Evolutionary conservation across 371 early-diverging fungal species (phyloP), one percentile per base, ranked within the genome.

Genomic region (Mucor irregularis): DNA sequence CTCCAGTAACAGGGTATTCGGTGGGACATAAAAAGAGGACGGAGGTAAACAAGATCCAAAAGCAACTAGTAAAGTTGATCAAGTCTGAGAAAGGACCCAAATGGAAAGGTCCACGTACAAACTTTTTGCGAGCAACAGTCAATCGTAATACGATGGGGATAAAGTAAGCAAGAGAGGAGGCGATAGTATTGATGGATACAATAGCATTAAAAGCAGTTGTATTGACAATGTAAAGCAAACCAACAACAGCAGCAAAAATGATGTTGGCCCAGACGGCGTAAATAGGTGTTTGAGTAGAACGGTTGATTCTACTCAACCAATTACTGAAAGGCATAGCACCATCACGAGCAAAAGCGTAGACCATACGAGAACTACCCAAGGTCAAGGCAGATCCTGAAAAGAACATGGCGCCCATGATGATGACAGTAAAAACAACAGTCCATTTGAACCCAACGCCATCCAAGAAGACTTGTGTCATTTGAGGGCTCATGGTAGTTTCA

Each of bases 261-360:
- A 73, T 60, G 26, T 73, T 73, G 25, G 58, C 56, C 73, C 73
- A 73, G 4, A 69, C 69, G 7, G 73, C 73, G 45, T 56, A 69
- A 5, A 73, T 56, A 2, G 73, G 73, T 16, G 67, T 68, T 13
- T 64, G 60, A 1, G 67, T 73, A 3, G 17, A 42, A 9, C n/a
- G 11, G 49, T 73, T 64, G 37, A 73, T 68, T n/a, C 59, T 51
- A 44, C 71, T 61, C 9, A 81, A 57, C 61, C 78, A 80, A 24
- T 61, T 64, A 56, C 80, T 81, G 42, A 71, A 74, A 28, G 89
- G 89, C 45, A 84, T 78, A 48, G 81, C 87, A 33, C 83, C 83
- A 56, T 90, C 90, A 42, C 90, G 78, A 43, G 88, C 81, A 63
- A 90, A 86, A 10, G 89, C 88, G 53, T 85, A 89, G 26, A 87